Base-by-base conservation (phyloP, 2,329 filamentous ascomycete species). In the Monilinia aucupariae region DNA sequence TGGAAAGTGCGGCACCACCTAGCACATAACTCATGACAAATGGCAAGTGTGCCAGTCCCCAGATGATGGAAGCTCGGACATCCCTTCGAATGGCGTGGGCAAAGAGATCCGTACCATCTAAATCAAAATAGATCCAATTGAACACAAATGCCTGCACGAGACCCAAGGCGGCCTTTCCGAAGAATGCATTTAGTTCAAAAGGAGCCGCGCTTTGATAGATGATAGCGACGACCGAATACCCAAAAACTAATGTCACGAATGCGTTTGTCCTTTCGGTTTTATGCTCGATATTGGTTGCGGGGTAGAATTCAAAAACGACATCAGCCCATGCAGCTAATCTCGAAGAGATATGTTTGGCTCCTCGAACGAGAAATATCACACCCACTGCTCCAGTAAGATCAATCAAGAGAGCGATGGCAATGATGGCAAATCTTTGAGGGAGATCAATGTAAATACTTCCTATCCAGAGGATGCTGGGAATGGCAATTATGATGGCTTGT, bases 271-370 rank as follows among this genome's bases (percentile, higher is more conserved):
- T 77, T 72, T 87, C 85, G 5, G 85, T 83, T 61, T 83, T 81
- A 72, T 88, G 85, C 73, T 88, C 85, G 66, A 88, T 88, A 67
- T 86, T 88, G 53, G 83, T 76, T 0, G 82, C 84, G 2, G 84
- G 85, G 60, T 79, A 81, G 71, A 86, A 86, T 66, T 86, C 83
- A 63, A 85, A 83, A 4, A 76, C 71, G 6, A 73, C 70, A 12
- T 70, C 69, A 0, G 66, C 10, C 68, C 69, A 71, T 15, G 45
- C 62, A 8, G 61, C 63, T 0, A 71, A 34, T 25, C 52, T 20
- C 10, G 37, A 17, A 0, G 67, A 66, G 17, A 80, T 55, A 5
- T 67, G 59, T 66, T 64, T 69, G 51, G 34, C 66, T 41, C 72
- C 76, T 32, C 75, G 71, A 56, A 77, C 75, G n/a, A 78, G 59